Evolutionary conservation across 345 rosid species (phyloP), one percentile per base, ranked within the genome.

Genomic region (Pugionium dolabratum): DNA sequence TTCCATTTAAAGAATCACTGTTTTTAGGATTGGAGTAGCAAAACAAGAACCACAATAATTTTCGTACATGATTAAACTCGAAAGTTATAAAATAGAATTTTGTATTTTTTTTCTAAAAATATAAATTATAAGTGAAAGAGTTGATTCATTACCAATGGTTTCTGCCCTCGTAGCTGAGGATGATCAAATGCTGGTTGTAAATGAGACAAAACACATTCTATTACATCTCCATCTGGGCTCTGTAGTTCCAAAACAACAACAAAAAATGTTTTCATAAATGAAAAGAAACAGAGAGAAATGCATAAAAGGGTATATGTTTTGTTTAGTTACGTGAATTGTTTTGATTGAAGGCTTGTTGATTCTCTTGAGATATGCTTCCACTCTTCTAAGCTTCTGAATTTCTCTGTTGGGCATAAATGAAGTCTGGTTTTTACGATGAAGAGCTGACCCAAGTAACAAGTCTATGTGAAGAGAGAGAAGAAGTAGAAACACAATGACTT

Each of bases 191-290:
- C 96, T 53, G 95, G 92, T 76, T 94, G 99, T 11, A 76, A 82
- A 76, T 86, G 92, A 78, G 96, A 79, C 33, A 57, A 43, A 59
- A 90, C 96, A 80, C 99, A 94, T 60, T 94, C 96, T 69, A 94
- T 85, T 53, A 86, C 48, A 85, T 94, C 99, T n/a, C 96, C 96
- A 62, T 90, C 99, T 56, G 96, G 95, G 49, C 99, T 94, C 99
- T 94, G 80, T 67, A 75, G 54, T n/a, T 33, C 30, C 28, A 59
- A 4, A 45, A 44, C 3, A 53, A 61, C 25, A 59, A 43, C n/a
- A 37, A 37, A 66, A 56, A 76, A 3, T 26, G 8, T 25, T 10
- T 2, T 7, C 50, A 51, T 53, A 2, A 40, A 25, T 27, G 3
- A 60, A 50, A 31, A 65, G 35, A 33, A 62, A 33, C 3, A 61